Evolutionary conservation across 108 stramenopile genomes (phyloP).

Genomic region (Thalassiosira profunda): DNA sequence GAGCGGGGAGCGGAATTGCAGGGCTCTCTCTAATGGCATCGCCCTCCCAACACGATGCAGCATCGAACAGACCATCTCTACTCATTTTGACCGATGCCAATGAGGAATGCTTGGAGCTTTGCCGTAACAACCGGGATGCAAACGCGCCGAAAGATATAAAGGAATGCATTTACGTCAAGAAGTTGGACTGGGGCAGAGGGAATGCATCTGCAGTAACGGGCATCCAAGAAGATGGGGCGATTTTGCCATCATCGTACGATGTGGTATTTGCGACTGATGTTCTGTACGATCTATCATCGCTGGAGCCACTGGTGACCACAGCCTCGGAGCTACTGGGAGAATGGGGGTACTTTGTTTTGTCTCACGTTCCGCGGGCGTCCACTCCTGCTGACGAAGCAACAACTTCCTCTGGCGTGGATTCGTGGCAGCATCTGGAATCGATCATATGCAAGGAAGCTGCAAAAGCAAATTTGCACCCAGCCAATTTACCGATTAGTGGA

Average conservation of each 20-base stretch:
- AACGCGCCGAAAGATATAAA: neutral
- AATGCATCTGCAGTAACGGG: neutral
- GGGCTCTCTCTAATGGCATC: too few relatives aligned
- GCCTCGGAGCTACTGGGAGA: slow-evolving; percentile 16
- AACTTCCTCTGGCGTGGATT: too few relatives aligned
- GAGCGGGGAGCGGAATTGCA: slow-evolving; percentile 68
- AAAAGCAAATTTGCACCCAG: neutral
- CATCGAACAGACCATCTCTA: too few relatives aligned
- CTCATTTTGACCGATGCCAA: slow-evolving; percentile 67
- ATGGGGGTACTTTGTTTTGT: slow-evolving; percentile 53
- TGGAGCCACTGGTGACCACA: slow-evolving; percentile 47
- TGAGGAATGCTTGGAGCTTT: slow-evolving; percentile 47
- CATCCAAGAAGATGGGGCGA: neutral
- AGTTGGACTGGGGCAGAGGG: slow-evolving; percentile 49
- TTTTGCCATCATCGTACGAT: slow-evolving; percentile 27
- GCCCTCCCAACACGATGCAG: too few relatives aligned
- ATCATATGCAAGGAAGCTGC: neutral
- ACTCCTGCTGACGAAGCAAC: slow-evolving; percentile 6
- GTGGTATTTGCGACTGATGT: slow-evolving; percentile 74
- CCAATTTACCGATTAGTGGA: neutral
- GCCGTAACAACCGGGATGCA: slow-evolving; percentile 51
- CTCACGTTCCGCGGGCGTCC: slow-evolving; percentile 77
- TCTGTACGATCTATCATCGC: slow-evolving; percentile 60
- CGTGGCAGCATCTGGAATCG: slow-evolving; percentile 2
- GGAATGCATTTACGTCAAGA: slow-evolving; percentile 3